Evolutionary conservation across 345 rosid species (phyloP), one percentile per base, ranked within the genome.

Genomic region (Lumnitzera racemosa): DNA sequence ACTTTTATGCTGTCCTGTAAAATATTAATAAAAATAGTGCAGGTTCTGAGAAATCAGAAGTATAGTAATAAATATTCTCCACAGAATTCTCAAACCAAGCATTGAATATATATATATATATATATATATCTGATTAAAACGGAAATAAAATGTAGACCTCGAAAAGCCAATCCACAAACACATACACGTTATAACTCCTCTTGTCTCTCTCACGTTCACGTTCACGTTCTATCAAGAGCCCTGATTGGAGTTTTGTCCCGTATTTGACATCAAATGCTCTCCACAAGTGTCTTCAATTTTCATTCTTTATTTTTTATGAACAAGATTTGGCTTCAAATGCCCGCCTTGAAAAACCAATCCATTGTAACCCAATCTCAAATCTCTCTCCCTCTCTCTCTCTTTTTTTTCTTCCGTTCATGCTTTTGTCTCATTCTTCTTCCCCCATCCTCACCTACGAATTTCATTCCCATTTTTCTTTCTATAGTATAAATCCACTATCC

Each of bases 291-390:
- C 62, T 55, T 41, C 57, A 1, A 27, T 27, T 27, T 23, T 24
- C 62, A 56, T 49, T 48, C 59, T 51, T 10, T 27, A 9, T 11
- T 62, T 49, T 27, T 51, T 17, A 49, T 50, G 66, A 67, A 67
- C 15, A 54, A 49, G 63, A 65, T 59, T 64, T 70, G 66, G 65
- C 63, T 52, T 29, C 47, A 16, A 67, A 53, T 67, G 4, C 53
- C 47, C 27, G 27, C 69, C 66, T 63, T 59, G 53, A 41, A 67
- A 67, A 67, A 29, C 60, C 72, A 73, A 73, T 73, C 64, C 67
- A 47, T 23, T 11, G 62, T 1, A 2, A 16, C 53, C 24, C 66
- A 17, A 51, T 47, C 20, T 57, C 20, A 20, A 20, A 20, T 20
- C 31, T 20, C 17, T 25, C 49, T 17, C 52, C 52, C 1, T 20